Evolutionary conservation across 495 filamentous ascomycete genomes (phyloP), one percentile per base, ranked within the genome.

Genomic region (Cryomyces minteri): DNA sequence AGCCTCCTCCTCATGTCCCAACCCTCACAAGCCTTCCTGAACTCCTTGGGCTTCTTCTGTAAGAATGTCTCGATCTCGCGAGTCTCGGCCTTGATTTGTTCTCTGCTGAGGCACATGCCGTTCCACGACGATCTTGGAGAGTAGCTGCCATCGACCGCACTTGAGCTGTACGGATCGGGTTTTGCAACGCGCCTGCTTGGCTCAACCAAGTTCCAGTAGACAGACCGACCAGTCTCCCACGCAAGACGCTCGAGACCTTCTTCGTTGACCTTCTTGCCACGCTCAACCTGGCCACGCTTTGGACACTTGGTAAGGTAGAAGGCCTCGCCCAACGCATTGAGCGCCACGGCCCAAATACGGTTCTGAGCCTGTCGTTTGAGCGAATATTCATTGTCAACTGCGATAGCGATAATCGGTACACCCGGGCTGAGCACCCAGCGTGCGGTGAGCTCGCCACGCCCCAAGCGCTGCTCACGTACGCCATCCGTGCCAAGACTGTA

Each of bases 1-100:
- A 96, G 60, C 41, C 69, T 79, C 43, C 87, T 75, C 44, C 77
- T 74, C 88, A 96, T 96, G 52, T 94, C 81, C 90, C 92, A 96
- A 4, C 81, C 79, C 44, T 80, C 66, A 60, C 83, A 95, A 6
- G 75, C 64, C 52, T 79, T 82, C 28, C 72, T 77, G 62, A 88
- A 95, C 50, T 86, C 73, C 34, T 74, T 71, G 11, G 87, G 88
- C 53, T 72, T 84, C 55, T 79, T 77, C 5, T 65, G 65, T 18
- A 86, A 62, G 52, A 80, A 95, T 37, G 67, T 72, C 54, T 93
- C 80, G 43, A 92, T 85, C 64, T 88, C 83, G 45, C 69, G 66
- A 0, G 85, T 86, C 56, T 93, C 84, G 0, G 80, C 76, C 11
- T 63, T 60, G 37, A 82, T 65, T 54, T 93, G 84, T 42, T 77